phyloP scores from a whole-genome alignment of 208 protist genomes.

The Leptomonas seymouri region DNA sequence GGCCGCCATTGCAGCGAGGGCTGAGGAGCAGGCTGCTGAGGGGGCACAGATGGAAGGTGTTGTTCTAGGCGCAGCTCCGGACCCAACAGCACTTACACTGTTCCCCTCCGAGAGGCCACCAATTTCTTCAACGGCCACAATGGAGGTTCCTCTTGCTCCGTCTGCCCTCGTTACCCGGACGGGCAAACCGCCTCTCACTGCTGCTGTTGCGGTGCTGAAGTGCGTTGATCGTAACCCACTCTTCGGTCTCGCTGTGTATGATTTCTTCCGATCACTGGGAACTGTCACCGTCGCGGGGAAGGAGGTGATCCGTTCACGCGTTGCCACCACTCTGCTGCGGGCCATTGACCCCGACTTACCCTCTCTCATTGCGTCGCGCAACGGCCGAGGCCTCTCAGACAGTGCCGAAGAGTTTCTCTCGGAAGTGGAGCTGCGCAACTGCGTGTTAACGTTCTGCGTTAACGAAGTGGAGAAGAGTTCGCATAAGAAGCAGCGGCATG shows the following conservation, averaged over 20 bases:
- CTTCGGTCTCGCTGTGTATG: constrained; percentile 17
- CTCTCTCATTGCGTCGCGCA: neutral
- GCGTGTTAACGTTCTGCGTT: constrained; percentile 4
- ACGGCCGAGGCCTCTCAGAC: neutral
- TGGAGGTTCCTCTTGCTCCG: neutral
- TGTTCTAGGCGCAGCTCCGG: neutral
- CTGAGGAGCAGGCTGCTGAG: constrained; percentile 3
- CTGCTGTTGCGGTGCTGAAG: neutral
- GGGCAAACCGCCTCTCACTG: neutral
- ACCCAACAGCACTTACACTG: neutral
- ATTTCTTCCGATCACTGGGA: constrained; percentile 35
- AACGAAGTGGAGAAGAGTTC: neutral
- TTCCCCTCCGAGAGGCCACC: neutral
- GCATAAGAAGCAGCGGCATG: neutral
- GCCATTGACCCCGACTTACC: constrained; percentile 3
- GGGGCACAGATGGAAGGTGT: constrained; percentile 7
- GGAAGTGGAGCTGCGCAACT: constrained; percentile 17
- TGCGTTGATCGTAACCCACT: constrained; percentile 2
- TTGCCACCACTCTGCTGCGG: constrained; percentile 10
- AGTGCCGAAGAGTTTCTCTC: neutral
- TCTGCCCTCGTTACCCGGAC: neutral
- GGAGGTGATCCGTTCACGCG: constrained; percentile 9
- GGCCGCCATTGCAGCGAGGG: constrained; percentile 1
- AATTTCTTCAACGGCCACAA: neutral
- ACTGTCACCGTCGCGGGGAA: neutral